These are phyloP conservation scores for Didymella lethalis DNA, from an alignment of 2,329 filamentous ascomycete species.

Conservation along the genomic window DNA sequence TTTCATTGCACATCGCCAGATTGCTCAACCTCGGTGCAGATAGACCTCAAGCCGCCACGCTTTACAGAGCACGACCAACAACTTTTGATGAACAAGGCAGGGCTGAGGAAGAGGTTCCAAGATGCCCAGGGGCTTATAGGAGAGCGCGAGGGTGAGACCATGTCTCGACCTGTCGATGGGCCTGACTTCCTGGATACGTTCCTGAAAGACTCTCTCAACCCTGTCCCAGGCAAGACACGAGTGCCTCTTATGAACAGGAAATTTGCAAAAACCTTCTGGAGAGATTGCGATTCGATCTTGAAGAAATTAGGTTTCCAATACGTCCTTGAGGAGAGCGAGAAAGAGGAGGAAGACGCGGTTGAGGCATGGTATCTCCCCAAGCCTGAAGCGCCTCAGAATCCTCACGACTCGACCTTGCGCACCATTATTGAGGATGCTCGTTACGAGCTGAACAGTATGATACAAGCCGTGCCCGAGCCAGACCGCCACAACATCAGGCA, in stretches of 20 bases:
- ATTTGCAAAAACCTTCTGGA: slow-evolving; percentile 69
- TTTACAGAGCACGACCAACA: slow-evolving; percentile 58
- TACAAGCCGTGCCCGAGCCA: slow-evolving; percentile 51
- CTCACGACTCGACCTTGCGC: slow-evolving; percentile 34
- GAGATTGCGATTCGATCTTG: slow-evolving; percentile 67
- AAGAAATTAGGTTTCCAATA: slow-evolving; percentile 65
- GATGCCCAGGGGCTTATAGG: slow-evolving; percentile 61
- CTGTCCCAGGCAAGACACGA: slow-evolving; percentile 58
- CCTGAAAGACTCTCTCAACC: slow-evolving; percentile 64
- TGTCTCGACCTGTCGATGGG: slow-evolving; percentile 62
- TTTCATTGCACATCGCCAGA: slow-evolving; percentile 67
- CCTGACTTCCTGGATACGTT: slow-evolving; percentile 67
- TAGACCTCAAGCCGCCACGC: slow-evolving; percentile 62
- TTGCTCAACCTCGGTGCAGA: slow-evolving; percentile 63
- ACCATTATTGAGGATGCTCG: slow-evolving; percentile 65
- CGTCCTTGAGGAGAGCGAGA: slow-evolving; percentile 41
- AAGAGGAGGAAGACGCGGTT: slow-evolving; percentile 35
- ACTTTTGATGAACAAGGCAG: slow-evolving; percentile 62
- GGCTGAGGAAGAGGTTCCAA: slow-evolving; percentile 63
- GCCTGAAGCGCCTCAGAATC: slow-evolving; percentile 30
- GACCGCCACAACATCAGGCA: slow-evolving; percentile 44
- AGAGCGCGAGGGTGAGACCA: slow-evolving; percentile 61
- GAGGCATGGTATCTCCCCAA: slow-evolving; percentile 47
- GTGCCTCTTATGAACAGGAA: slow-evolving; percentile 69
- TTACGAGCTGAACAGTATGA: slow-evolving; percentile 64